phyloP scores from a whole-genome alignment of 176 grass and related monocot genomes.

The Juncus effusus region DNA sequence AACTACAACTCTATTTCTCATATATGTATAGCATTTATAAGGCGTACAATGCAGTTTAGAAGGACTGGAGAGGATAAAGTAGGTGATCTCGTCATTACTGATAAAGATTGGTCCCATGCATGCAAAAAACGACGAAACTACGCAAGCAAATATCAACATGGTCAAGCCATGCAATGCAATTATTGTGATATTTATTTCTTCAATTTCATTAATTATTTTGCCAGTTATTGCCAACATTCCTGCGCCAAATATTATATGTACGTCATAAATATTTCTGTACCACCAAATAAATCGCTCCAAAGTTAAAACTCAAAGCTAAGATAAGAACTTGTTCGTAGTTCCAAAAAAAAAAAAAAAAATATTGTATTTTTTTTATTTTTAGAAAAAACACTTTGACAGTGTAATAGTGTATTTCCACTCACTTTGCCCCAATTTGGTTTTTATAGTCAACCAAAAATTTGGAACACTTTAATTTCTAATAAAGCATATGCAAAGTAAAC shows the following conservation, averaged over 20 bases:
- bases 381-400: too few relatives aligned
- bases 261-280: neutral
- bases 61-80: conserved; percentile 14
- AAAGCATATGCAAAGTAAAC: too few relatives aligned
- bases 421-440: too few relatives aligned
- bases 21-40: too few relatives aligned
- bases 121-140: conserved; percentile 18
- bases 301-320: too few relatives aligned
- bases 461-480: too few relatives aligned
- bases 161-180: conserved; percentile 11
- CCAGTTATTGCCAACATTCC: conserved; percentile 23
- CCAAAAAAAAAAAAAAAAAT: too few relatives aligned
- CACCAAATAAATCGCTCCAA: neutral
- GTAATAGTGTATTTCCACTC: too few relatives aligned
- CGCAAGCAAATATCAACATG: neutral
- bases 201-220: neutral
- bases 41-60: neutral
- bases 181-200: conserved; percentile 15
- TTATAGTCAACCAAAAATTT: too few relatives aligned
- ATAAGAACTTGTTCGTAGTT: too few relatives aligned
- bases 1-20: too few relatives aligned
- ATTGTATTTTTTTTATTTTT: too few relatives aligned
- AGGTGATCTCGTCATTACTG: neutral
- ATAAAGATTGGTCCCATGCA: conserved; percentile 23
- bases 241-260: neutral